Conservation (phyloP, 1,284 basidiomycete genomes). For the Binderoboletus segoi region DNA sequence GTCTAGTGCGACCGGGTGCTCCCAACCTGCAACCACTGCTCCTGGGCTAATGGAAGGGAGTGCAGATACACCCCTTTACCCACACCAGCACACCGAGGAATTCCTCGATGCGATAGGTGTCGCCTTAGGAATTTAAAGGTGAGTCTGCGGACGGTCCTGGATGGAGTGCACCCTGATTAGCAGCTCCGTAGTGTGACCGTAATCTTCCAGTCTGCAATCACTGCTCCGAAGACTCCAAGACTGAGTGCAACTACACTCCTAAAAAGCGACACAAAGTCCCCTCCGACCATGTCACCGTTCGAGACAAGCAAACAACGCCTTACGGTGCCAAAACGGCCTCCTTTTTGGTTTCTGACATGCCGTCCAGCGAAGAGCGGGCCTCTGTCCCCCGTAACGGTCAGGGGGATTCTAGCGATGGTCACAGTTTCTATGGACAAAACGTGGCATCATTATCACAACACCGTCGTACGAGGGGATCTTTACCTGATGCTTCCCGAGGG, state of each 20-base stretch:
- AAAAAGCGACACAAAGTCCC: constrained; percentile 64
- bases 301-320: constrained; percentile 41
- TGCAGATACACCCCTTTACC: constrained; percentile 73
- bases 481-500: constrained; percentile 27
- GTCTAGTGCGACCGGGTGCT: constrained; percentile 67
- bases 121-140: constrained; percentile 68
- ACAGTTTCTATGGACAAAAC: constrained; percentile 42
- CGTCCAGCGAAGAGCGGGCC: constrained; percentile 32
- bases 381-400: constrained; percentile 21
- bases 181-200: constrained; percentile 56
- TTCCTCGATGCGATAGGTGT: constrained; percentile 71
- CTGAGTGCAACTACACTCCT: constrained; percentile 66
- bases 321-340: constrained; percentile 54
- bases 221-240: constrained; percentile 52
- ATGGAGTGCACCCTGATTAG: constrained; percentile 7
- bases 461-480: constrained; percentile 24
- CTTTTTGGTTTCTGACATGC: constrained; percentile 49
- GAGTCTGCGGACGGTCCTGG: constrained; percentile 21
- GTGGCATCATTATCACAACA: constrained; percentile 33
- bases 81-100: constrained; percentile 72
- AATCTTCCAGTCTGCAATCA: constrained; percentile 71
- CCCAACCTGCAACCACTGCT: constrained; percentile 72
- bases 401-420: constrained; percentile 33
- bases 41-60: constrained; percentile 61
- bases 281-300: constrained; percentile 44